Evolutionary conservation across 2,329 filamentous ascomycete species (phyloP), one percentile per base, ranked within the genome.

Genomic region (Aspergillus proliferans): DNA sequence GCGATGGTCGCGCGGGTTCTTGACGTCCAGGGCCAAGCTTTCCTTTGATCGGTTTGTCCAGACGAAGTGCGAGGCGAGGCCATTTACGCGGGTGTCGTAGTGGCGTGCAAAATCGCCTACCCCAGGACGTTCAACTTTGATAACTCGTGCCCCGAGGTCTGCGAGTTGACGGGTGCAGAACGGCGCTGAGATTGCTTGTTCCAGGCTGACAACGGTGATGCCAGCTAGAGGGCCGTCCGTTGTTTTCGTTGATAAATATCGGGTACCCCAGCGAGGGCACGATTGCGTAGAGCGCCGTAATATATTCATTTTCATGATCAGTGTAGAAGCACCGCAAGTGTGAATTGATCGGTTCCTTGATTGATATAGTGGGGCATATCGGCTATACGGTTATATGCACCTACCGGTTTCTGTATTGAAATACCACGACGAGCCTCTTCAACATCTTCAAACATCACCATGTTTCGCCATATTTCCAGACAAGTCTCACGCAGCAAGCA

Each of bases 11-110:
- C 63, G 58, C 0, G 68, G 52, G 9, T 70, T 56, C 51, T 80
- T 80, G 14, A 80, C 54, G 39, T 80, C 72, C 0, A 80, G 66
- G 0, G 75, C 75, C 7, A 80, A 60, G 43, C 74, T 78, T 57
- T 80, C 76, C 47, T 80, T 80, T 6, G 76, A 77, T 19, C 77
- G 70, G 51, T 79, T 80, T 0, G 73, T 68, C 77, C 78, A 80
- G n/a, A 80, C 69, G 49, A 80, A 80, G 55, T 80, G 77, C 0
- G 77, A 80, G 0, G 75, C 66, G 12, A 77, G 62, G 0, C 77
- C 77, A 6, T 71, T 67, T 2, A 79, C 76, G 7, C 76, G 71
- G 0, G 62, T 70, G 56, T 80, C 77, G 52, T 79, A 79, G 10
- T 70, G 61, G 1, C 76, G 71, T 0, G 77, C 77, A 56, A 80